Conservation (phyloP, 306 rosid species). For the Vachellia pachyceras region DNA sequence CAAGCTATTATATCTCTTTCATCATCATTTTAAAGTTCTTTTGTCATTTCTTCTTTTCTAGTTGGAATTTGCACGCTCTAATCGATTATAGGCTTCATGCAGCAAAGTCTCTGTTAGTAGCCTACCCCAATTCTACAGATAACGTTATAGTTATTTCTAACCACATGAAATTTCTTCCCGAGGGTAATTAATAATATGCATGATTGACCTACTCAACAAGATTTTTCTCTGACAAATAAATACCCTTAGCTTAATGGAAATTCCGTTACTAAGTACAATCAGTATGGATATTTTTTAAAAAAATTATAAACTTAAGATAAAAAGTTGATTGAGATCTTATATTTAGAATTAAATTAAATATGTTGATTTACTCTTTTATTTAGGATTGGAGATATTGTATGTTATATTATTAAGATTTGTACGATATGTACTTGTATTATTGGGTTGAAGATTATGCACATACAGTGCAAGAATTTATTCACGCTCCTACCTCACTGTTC, state of each 20-base stretch:
- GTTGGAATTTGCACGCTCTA: slow-evolving; percentile 22
- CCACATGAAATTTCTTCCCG: neutral
- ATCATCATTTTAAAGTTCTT: neutral
- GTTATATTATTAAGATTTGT: too few relatives aligned
- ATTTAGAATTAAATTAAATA: too few relatives aligned
- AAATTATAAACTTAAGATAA: too few relatives aligned
- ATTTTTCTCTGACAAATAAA: too few relatives aligned
- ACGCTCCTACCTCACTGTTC: neutral
- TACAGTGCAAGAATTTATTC: neutral
- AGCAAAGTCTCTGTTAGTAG: neutral
- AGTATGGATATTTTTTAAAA: too few relatives aligned
- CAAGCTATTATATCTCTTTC: neutral
- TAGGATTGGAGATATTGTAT: too few relatives aligned
- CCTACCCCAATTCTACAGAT: neutral
- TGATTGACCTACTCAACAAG: neutral
- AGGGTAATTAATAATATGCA: neutral
- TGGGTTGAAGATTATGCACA: neutral
- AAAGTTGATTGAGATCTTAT: too few relatives aligned
- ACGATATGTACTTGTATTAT: too few relatives aligned
- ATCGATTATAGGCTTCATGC: neutral
- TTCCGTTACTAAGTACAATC: too few relatives aligned
- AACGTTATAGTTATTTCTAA: neutral
- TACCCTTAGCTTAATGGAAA: too few relatives aligned
- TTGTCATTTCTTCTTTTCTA: neutral
- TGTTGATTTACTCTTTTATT: too few relatives aligned